phyloP scores from a whole-genome alignment of 1,284 basidiomycete genomes.

The Naganishia sp. region DNA sequence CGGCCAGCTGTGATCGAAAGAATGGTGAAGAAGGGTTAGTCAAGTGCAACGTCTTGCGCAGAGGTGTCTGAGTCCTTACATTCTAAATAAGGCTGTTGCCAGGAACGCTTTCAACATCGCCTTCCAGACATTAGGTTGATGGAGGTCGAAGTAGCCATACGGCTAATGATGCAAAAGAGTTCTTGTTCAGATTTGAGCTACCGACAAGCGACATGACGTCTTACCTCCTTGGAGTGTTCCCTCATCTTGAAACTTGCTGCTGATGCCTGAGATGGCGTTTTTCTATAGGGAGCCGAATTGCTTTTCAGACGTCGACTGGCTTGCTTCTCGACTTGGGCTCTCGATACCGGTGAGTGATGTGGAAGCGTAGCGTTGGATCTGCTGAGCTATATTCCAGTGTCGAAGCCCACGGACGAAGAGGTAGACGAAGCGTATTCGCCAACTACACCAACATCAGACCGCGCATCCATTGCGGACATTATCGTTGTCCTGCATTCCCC shows the following conservation, averaged over 20 bases:
- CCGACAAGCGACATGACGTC: neutral
- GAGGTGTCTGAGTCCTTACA: constrained; percentile 6
- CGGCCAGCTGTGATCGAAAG: constrained; percentile 43
- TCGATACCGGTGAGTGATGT: no score
- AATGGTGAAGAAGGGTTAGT: neutral
- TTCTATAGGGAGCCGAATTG: no score
- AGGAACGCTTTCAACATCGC: constrained; percentile 29
- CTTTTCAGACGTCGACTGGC: no score
- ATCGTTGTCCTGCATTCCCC: no score
- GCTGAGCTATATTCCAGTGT: no score
- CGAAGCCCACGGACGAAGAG: no score
- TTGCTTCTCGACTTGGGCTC: no score
- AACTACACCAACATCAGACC: no score
- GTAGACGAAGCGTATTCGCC: no score
- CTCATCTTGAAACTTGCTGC: neutral
- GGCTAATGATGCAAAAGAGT: neutral
- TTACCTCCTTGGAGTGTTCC: constrained; percentile 23
- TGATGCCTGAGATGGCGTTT: no score
- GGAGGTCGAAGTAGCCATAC: constrained; percentile 26
- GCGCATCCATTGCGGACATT: no score
- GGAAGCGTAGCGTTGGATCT: no score
- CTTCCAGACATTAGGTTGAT: constrained; percentile 24
- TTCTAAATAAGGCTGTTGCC: constrained; percentile 31
- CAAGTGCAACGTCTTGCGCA: neutral
- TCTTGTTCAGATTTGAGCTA: neutral